Conservation (phyloP, 2,329 filamentous ascomycete genomes). For the Talaromyces sp. region DNA sequence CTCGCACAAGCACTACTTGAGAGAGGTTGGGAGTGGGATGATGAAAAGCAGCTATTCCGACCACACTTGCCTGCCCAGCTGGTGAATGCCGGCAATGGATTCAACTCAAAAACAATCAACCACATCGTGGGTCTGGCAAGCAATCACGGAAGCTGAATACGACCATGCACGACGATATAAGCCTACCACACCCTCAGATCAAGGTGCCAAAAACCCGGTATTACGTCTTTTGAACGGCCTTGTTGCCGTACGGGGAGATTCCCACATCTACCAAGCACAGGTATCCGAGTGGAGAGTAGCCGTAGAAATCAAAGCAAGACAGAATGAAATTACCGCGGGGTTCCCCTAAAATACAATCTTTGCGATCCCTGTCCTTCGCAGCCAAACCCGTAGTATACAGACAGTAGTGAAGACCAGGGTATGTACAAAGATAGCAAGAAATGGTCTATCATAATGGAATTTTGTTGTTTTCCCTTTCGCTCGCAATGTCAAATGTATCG, state of each 20-base stretch:
- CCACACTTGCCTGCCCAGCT: constrained; percentile 21
- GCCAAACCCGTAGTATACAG: constrained; percentile 33
- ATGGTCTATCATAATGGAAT: constrained; percentile 32
- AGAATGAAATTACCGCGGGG: not conserved
- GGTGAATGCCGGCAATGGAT: constrained; percentile 12
- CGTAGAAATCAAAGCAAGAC: not conserved
- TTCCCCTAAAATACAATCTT: constrained; percentile 2
- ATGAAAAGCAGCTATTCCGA: constrained; percentile 26
- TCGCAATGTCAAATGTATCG: constrained; percentile 33
- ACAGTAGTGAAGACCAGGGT: constrained; percentile 32
- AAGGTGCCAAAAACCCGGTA: not conserved
- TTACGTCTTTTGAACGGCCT: not conserved
- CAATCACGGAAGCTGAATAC: constrained; percentile 20
- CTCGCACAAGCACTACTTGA: constrained; percentile 28
- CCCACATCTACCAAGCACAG: not conserved
- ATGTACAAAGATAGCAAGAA: constrained; percentile 35
- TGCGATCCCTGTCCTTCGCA: constrained; percentile 27
- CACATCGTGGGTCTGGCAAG: constrained; percentile 30
- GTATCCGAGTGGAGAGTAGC: not conserved
- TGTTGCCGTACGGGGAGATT: not conserved
- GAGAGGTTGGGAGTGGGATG: constrained; percentile 36
- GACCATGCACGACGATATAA: not conserved
- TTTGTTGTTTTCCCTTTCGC: constrained; percentile 28
- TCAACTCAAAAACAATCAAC: constrained; percentile 23
- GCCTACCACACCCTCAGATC: not conserved